A percentile compares a stretch with the other conserved stretches of the same genome.
phyloP scores from a whole-genome alignment of 179 eudicot species.

The Gypsophila paniculata region DNA sequence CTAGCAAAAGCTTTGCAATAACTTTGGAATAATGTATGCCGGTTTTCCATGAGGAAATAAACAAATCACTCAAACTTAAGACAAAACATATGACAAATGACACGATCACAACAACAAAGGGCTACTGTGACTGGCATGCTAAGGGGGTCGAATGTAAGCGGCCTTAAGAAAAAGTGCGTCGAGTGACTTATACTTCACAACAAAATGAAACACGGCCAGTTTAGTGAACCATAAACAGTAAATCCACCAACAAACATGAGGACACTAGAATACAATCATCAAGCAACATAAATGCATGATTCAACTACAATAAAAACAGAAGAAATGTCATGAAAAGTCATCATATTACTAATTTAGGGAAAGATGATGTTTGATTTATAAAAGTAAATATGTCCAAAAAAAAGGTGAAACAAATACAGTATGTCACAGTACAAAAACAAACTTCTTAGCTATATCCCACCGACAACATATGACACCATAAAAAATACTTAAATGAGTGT shows the following conservation, averaged over 20 bases:
- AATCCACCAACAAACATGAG: constrained; percentile 6
- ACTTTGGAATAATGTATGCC: background rate
- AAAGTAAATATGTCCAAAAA: constrained; percentile 13
- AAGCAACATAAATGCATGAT: background rate
- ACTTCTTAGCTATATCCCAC: constrained; percentile 19
- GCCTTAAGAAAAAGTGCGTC: too few relatives aligned
- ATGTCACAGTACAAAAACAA: constrained; percentile 27
- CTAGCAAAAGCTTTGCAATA: background rate
- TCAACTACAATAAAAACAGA: background rate
- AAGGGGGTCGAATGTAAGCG: too few relatives aligned
- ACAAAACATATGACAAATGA: constrained; percentile 10
- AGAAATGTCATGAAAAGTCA: background rate
- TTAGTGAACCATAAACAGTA: background rate
- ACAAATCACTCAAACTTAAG: background rate
- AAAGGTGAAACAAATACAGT: constrained; percentile 17
- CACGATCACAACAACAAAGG: background rate
- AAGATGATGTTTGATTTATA: background rate
- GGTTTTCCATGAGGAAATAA: background rate
- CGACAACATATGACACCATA: constrained; percentile 19
- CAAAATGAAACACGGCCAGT: too few relatives aligned
- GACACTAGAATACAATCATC: background rate
- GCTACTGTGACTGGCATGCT: too few relatives aligned
- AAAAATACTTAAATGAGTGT: too few relatives aligned
- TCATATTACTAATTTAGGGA: constrained; percentile 3
- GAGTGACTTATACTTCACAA: too few relatives aligned